Evolutionary conservation across 176 grass and related monocot species (phyloP).

Genomic region (Urochloa ruziziensis): DNA sequence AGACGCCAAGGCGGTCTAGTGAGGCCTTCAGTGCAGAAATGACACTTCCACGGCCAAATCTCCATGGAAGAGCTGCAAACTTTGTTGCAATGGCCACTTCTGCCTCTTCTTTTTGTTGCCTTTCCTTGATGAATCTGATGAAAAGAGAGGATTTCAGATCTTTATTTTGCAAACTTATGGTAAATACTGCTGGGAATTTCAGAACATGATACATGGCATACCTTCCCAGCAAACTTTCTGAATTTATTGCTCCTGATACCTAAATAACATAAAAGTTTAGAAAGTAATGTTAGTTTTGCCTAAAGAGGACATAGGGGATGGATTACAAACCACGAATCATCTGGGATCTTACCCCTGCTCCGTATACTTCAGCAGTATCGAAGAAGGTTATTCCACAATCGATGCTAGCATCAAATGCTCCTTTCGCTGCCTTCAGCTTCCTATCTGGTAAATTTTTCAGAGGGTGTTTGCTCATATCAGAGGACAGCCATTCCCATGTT

Average conservation of each 20-base stretch:
- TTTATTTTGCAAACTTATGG: neutral
- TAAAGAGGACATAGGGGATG: neutral
- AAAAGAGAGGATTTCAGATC: neutral
- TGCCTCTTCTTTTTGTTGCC: constrained; percentile 51
- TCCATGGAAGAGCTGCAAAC: constrained; percentile 91
- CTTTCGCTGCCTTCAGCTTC: constrained; percentile 87
- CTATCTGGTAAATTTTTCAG: constrained; percentile 42
- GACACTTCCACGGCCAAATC: constrained; percentile 77
- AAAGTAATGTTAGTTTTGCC: neutral
- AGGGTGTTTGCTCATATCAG: neutral
- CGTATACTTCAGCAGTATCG: constrained; percentile 94
- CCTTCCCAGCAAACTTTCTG: constrained; percentile 81
- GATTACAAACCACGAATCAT: neutral
- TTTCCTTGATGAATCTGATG: constrained; percentile 87
- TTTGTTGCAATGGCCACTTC: constrained; percentile 72
- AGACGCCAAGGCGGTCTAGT: constrained; percentile 61
- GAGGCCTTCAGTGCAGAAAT: constrained; percentile 70
- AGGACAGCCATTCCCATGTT: neutral
- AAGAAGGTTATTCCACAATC: constrained; percentile 82
- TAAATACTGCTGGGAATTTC: neutral
- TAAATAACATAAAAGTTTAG: neutral
- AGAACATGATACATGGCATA: neutral
- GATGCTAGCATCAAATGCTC: constrained; percentile 72
- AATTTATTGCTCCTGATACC: constrained; percentile 58
- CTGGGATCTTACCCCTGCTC: constrained; percentile 54